phyloP scores from a whole-genome alignment of 2,329 filamentous ascomycete species.

The Ampelomyces quisqualis region DNA sequence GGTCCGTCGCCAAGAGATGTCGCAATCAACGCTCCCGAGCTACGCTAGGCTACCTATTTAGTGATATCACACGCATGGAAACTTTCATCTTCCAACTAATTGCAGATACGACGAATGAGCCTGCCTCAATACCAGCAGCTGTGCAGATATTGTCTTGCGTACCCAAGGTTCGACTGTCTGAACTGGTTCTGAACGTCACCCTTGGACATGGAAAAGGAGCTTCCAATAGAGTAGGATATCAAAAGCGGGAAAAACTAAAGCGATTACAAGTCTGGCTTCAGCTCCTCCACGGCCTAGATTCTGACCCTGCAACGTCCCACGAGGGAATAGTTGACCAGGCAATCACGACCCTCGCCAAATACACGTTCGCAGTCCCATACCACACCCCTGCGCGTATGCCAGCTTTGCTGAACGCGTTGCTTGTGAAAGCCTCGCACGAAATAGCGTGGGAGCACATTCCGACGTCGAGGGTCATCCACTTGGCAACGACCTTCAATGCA shows the following conservation, averaged over 20 bases:
- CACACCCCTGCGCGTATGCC: not conserved
- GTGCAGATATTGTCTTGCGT: slow-evolving; percentile 15
- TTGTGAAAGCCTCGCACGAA: not conserved
- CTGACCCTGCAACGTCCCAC: too few species aligned
- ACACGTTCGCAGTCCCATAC: not conserved
- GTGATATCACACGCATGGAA: not conserved
- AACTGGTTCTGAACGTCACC: slow-evolving; percentile 11
- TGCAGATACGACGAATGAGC: not conserved
- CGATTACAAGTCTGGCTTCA: slow-evolving; percentile 20
- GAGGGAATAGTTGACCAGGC: slow-evolving; percentile 8
- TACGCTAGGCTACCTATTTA: not conserved
- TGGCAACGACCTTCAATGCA: not conserved
- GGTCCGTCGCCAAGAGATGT: slow-evolving; percentile 12
- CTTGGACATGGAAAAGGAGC: slow-evolving; percentile 8
- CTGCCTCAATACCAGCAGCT: slow-evolving; percentile 2
- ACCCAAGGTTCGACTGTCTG: slow-evolving; percentile 9
- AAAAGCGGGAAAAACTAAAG: not conserved
- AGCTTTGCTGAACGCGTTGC: not conserved
- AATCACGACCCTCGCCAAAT: slow-evolving; percentile 2
- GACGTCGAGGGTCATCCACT: not conserved
- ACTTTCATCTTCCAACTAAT: not conserved
- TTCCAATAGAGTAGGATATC: not conserved
- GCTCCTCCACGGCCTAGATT: slow-evolving; percentile 23
- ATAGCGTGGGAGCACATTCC: not conserved
- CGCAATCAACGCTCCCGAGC: not conserved